Base-by-base conservation (phyloP, 495 filamentous ascomycete genomes). In the Staphylotrichum tortipilum region DNA sequence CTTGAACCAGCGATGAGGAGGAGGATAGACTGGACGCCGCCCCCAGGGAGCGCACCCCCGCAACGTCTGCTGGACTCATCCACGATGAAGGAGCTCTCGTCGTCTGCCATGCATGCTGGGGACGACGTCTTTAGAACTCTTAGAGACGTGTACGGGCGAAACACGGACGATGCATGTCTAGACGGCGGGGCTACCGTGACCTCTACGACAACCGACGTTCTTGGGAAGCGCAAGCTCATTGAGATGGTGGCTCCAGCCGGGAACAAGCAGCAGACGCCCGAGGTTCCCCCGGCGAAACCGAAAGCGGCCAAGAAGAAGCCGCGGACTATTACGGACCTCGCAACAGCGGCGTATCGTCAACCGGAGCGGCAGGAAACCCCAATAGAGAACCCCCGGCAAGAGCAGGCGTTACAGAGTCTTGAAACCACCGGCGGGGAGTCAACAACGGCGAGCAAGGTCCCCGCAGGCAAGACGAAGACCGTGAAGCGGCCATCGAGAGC, bases 311-410 rank as follows among this genome's bases (percentile, higher is more conserved):
- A 78, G 54, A 94, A 85, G 68, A 90, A 87, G 61, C 67, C 83
- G 0, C 83, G 79, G 33, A 97, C 91, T 7, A 82, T 97, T 45
- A 97, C 91, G 2, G 88, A 84, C 44, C 70, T 84, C 37, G 88
- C 89, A 21, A 95, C 83, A 4, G 83, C 85, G 19, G 80, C 80
- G n/a, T 95, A 94, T 62, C 66, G 65, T 23, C 44, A 60, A 14
- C 51, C 58, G n/a, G 58, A 69, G 11, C 49, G 59, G 5, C 26
- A 24, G 10, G 39, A 34, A 8, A 11, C 14, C 18, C 24, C 37
- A 8, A 17, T 50, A 55, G 36, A 57, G 56, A 28, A 43, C 4
- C 15, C 50, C 1, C 49, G 56, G 24, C 48, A 54, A 14, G 65
- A 63, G 3, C 60, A 65, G 1, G 40, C 71, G 15, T 50, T 72